Percentiles rank a stretch among this genome's conserved stretches.
Evolutionary conservation across 2,329 filamentous ascomycete genomes (phyloP).

Genomic region (Xylaria arbuscula): DNA sequence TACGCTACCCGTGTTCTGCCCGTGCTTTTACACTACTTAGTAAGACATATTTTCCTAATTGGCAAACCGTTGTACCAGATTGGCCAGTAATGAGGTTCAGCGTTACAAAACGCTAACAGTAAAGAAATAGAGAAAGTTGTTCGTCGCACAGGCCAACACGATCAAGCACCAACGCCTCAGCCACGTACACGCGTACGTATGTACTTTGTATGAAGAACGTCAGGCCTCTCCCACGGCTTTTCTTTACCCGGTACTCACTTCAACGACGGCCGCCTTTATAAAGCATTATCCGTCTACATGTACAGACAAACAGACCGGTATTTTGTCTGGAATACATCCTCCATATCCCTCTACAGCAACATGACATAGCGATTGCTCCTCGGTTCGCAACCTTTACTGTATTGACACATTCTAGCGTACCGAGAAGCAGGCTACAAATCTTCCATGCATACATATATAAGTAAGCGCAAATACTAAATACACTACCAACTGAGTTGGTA

Average conservation of each 20-base stretch:
- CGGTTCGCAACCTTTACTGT: neutral
- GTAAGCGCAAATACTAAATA: neutral
- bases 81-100: conserved; percentile 14
- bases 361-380: neutral
- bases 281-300: conserved; percentile 9
- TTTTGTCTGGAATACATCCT: neutral
- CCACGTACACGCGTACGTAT: too few relatives aligned
- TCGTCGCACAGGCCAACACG: conserved; percentile 22
- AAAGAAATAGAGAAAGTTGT: neutral
- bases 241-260: too few relatives aligned
- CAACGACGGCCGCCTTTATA: neutral
- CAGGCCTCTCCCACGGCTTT: too few relatives aligned
- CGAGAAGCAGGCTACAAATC: neutral
- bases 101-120: conserved; percentile 15
- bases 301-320: neutral
- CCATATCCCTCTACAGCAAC: neutral
- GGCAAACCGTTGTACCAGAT: conserved; percentile 29
- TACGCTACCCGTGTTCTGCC: too few relatives aligned
- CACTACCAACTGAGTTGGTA: neutral
- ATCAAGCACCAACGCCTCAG: neutral
- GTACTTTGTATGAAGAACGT: too few relatives aligned
- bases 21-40: neutral
- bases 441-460: neutral
- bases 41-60: conserved; percentile 12
- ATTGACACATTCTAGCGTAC: neutral